phyloP scores from a whole-genome alignment of 1,284 basidiomycete species.

The Fomitopsis pinicola region DNA sequence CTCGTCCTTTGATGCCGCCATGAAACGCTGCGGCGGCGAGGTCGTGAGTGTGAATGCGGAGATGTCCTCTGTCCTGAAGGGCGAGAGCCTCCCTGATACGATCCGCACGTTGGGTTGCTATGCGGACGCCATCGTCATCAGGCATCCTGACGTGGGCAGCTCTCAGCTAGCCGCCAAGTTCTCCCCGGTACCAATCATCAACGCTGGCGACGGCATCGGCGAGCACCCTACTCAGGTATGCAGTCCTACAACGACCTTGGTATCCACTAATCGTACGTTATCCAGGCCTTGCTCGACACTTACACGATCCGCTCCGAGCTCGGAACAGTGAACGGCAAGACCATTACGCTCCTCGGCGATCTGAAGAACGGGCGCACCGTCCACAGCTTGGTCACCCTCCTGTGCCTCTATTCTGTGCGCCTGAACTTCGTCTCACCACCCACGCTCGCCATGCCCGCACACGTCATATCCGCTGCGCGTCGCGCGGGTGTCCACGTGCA shows the following conservation, averaged over 20 bases:
- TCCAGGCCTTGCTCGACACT: constrained; percentile 84
- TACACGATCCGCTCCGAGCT: constrained; percentile 98
- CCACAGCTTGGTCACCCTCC: constrained; percentile 90
- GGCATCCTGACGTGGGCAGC: constrained; percentile 93
- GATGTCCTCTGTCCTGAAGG: constrained; percentile 89
- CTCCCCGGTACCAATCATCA: constrained; percentile 93
- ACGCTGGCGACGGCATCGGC: constrained; percentile 95
- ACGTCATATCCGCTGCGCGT: constrained; percentile 78
- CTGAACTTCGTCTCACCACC: constrained; percentile 96
- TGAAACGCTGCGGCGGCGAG: constrained; percentile 96
- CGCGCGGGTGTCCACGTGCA: constrained; percentile 79
- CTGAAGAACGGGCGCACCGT: constrained; percentile 98
- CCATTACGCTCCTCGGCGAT: constrained; percentile 93
- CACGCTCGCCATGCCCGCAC: constrained; percentile 89
- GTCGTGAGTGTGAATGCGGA: constrained; percentile 85
- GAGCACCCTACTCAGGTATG: constrained; percentile 95
- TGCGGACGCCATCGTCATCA: constrained; percentile 90
- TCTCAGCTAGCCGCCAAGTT: constrained; percentile 90
- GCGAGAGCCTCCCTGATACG: constrained; percentile 92
- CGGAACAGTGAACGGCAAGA: constrained; percentile 95
- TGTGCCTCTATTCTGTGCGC: constrained; percentile 90
- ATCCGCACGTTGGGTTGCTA: constrained; percentile 96
- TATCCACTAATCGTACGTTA: background rate
- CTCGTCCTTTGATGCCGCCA: constrained; percentile 97
- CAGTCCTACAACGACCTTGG: background rate